Evolutionary conservation across 495 filamentous ascomycete genomes (phyloP).

Genomic region (Talaromyces borbonicus): DNA sequence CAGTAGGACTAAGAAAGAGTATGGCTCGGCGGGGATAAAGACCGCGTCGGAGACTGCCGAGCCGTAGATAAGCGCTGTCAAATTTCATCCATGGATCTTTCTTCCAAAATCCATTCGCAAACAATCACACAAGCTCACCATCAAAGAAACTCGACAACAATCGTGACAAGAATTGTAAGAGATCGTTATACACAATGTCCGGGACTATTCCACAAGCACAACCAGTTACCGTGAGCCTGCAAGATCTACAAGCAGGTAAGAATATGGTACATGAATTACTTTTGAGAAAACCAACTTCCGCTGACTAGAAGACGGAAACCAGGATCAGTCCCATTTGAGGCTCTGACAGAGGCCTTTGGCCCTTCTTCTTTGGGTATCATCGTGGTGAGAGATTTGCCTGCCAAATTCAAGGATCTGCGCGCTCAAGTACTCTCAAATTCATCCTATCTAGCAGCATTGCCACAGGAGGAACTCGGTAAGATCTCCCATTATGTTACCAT

Average conservation of each 20-base stretch:
- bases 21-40: neutral
- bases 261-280: neutral
- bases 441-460: constrained; percentile 79
- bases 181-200: neutral
- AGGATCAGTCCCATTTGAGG: constrained; percentile 65
- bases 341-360: constrained; percentile 79
- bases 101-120: neutral
- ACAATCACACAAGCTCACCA: too few relatives aligned
- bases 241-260: constrained; percentile 36
- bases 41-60: neutral
- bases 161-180: neutral
- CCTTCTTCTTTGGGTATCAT: constrained; percentile 88
- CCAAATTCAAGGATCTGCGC: constrained; percentile 57
- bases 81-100: neutral
- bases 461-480: constrained; percentile 61
- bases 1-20: too few relatives aligned
- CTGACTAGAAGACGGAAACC: too few relatives aligned
- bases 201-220: constrained; percentile 20
- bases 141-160: too few relatives aligned
- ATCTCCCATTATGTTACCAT: too few relatives aligned
- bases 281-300: neutral
- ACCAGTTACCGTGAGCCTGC: constrained; percentile 45
- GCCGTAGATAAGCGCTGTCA: constrained; percentile 4
- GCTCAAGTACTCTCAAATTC: constrained; percentile 71
- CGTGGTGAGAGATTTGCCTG: constrained; percentile 73